phyloP scores from a whole-genome alignment of 768 basidiomycete species.

The Heimioporus sp. region DNA sequence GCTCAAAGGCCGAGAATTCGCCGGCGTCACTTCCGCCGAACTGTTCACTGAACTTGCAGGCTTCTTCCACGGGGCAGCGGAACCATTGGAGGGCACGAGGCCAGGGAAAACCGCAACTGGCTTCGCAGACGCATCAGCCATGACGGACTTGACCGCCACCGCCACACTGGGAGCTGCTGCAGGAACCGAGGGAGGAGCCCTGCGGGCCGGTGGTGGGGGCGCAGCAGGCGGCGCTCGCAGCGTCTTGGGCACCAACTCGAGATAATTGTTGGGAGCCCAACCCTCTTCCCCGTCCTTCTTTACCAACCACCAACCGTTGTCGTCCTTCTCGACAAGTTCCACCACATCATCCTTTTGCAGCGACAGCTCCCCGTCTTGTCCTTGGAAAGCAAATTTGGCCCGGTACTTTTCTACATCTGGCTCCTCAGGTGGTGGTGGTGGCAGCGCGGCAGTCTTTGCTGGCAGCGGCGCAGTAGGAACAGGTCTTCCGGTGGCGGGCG shows the following conservation, averaged over 20 bases:
- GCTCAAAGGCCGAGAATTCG: conserved; percentile 51
- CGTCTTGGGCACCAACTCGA: conserved; percentile 74
- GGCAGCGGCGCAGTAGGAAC: conserved; percentile 35
- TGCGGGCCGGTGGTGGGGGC: conserved; percentile 62
- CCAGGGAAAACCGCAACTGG: conserved; percentile 84
- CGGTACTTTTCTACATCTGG: conserved; percentile 77
- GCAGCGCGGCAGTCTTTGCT: conserved; percentile 45
- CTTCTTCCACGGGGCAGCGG: conserved; percentile 75
- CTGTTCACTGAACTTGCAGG: conserved; percentile 33
- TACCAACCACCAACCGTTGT: conserved; percentile 98
- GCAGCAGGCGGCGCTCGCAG: conserved; percentile 64
- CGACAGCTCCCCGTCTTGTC: conserved; percentile 89
- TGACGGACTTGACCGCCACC: conserved; percentile 40
- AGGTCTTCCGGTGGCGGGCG: conserved; percentile 25
- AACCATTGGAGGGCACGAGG: conserved; percentile 64
- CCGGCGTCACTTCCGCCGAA: conserved; percentile 38
- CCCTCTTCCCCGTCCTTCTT: conserved; percentile 81
- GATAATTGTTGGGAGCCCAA: conserved; percentile 94
- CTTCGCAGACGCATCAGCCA: conserved; percentile 64
- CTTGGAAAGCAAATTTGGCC: conserved; percentile 89
- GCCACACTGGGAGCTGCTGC: conserved; percentile 35
- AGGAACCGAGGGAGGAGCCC: conserved; percentile 44
- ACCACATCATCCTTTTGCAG: conserved; percentile 90
- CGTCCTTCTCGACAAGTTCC: conserved; percentile 87
- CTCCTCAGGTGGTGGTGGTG: conserved; percentile 53